Base-by-base conservation (phyloP, 75 land plant species). In the Cupressus sempervirens region DNA sequence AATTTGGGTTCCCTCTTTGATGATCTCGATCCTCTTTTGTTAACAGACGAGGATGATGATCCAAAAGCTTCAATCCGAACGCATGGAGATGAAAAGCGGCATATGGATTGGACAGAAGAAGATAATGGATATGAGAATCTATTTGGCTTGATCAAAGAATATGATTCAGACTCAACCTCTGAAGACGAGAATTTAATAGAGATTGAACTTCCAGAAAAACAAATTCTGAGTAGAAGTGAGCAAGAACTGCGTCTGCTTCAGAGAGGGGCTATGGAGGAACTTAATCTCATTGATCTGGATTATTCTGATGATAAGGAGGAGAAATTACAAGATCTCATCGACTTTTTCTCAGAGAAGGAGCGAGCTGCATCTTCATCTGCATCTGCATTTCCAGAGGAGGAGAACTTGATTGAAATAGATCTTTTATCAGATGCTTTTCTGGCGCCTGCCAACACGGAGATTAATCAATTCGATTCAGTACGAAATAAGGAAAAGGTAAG, bases 401-500 rank as follows among this genome's bases (percentile, higher is more conserved):
- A 79, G 46, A 79, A 79, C 45, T n/a, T 79, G 81, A 79, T 79
- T 79, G 81, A 79, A 79, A 79, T 79, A 10, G 81, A 79, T 79
- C 81, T 79, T 12, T 79, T 46, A 45, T 29, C 81, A 23, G 50
- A 79, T 23, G 10, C 26, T 10, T 12, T 79, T n/a, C 26, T 26
- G 23, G 46, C 10, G 45, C 81, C 46, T 41, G 45, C 43, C 38
- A 76, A 38, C 8, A 26, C 3, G 79, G 23, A 38, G 43, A 76
- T 38, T 40, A 40, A 1, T 23, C 79, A 36, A 18, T 36, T 40
- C 23, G 79, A 76, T 7, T 41, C 40, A 12, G 29, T 26, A 79
- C 2, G 29, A 9, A 45, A 45, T 18, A 3, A 41, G 46, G 81
- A 79, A n/a, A 45, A 79, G 81, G 81, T 23, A 41, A 76, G 45